A percentile compares a stretch with the other conserved stretches of the same genome.
Conservation (phyloP, 192 early-diverging fungal species). For the Rhizophlyctis rosea region DNA sequence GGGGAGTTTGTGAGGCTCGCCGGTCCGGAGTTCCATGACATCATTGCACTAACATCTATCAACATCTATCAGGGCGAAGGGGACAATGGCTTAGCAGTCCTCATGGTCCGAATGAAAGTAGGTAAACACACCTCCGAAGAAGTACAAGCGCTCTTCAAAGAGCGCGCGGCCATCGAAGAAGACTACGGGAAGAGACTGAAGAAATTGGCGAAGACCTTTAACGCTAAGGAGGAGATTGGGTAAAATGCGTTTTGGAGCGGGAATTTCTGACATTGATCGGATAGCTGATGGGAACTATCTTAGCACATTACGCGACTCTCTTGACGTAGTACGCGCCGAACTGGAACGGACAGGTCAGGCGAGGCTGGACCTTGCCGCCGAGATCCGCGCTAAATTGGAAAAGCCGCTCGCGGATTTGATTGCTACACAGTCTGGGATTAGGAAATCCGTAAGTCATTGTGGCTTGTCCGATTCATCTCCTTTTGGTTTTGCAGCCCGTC, state of each 20-base stretch:
- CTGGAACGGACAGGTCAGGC: slow-evolving; percentile 43
- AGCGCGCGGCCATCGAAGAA: slow-evolving; percentile 53
- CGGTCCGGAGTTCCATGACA: no score
- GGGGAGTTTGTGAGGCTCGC: no score
- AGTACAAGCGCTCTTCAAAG: slow-evolving; percentile 41
- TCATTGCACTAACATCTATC: no score
- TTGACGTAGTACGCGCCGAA: slow-evolving; percentile 48
- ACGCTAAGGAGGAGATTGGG: slow-evolving; percentile 51
- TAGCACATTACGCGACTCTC: slow-evolving; percentile 45
- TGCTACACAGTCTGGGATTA: slow-evolving; percentile 30
- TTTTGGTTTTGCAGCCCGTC: neutral
- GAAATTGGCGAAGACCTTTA: slow-evolving; percentile 50
- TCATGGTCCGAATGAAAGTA: slow-evolving; percentile 42
- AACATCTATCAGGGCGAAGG: slow-evolving; percentile 50
- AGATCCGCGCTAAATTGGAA: slow-evolving; percentile 47
- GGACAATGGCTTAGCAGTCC: slow-evolving; percentile 48
- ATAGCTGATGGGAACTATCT: neutral
- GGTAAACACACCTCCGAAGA: slow-evolving; percentile 51
- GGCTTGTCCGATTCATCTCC: neutral
- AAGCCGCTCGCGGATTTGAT: slow-evolving; percentile 44
- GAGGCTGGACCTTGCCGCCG: slow-evolving; percentile 47
- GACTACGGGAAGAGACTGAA: slow-evolving; percentile 52
- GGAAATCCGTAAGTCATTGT: slow-evolving; percentile 38
- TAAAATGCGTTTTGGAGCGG: slow-evolving; percentile 6
- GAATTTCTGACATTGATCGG: neutral